Conservation (phyloP, 805 yeast genomes). For the Kodamaea hsintzibuensis region DNA sequence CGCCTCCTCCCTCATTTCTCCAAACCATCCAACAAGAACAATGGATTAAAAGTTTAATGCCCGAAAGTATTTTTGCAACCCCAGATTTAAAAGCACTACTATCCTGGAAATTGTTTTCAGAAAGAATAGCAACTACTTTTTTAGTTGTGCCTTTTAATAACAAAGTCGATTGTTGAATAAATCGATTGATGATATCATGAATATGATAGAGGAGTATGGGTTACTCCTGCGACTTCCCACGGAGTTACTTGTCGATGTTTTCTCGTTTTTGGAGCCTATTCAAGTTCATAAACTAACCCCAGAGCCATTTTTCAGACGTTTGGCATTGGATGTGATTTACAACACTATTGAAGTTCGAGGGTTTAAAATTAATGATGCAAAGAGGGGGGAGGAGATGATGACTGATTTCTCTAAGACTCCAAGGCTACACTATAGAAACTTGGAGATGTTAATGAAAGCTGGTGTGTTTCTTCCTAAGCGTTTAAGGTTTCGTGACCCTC, state of each 20-base stretch:
- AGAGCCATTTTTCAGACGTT: conserved; percentile 1
- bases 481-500: not conserved
- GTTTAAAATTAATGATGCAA: not conserved
- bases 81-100: not conserved
- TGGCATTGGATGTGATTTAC: conserved; percentile 1
- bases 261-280: conserved; percentile 3
- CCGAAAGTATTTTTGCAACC: not conserved
- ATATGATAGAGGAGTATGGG: not conserved
- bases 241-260: not conserved
- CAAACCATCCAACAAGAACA: not conserved
- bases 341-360: not conserved
- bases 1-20: not conserved
- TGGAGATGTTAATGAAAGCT: not conserved
- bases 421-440: not conserved
- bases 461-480: not conserved
- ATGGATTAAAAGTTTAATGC: not conserved
- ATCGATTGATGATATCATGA: not conserved
- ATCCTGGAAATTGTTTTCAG: not conserved
- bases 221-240: not conserved
- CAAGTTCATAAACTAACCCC: conserved; percentile 2
- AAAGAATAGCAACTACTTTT: not conserved
- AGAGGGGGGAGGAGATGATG: not conserved
- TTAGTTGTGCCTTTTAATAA: not conserved
- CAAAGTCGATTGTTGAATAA: not conserved
- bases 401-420: not conserved